These are phyloP conservation scores for Gentiana macrophylla DNA, from an alignment of 257 asterid species.

Conservation along the genomic window DNA sequence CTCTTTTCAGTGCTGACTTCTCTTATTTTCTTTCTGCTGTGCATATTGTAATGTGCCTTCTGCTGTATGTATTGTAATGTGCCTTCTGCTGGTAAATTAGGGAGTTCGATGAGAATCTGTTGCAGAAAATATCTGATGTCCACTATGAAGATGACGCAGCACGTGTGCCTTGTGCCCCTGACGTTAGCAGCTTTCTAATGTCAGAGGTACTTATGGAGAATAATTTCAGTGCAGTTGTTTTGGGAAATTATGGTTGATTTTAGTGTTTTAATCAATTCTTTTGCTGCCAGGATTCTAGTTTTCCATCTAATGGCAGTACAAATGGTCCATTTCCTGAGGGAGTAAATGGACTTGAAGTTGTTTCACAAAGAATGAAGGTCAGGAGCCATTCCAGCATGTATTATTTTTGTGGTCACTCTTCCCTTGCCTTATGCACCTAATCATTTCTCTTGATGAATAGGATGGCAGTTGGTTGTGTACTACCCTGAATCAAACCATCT, in stretches of 20 bases:
- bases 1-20: slow-evolving; percentile 3
- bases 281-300: slow-evolving; percentile 56
- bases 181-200: slow-evolving; percentile 87
- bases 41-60: not conserved
- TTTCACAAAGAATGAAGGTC: slow-evolving; percentile 62
- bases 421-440: not conserved
- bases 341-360: slow-evolving; percentile 72
- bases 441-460: too few species aligned
- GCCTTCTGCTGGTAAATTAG: slow-evolving; percentile 27
- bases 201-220: slow-evolving; percentile 52
- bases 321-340: slow-evolving; percentile 65
- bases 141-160: slow-evolving; percentile 79
- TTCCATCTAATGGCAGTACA: slow-evolving; percentile 52
- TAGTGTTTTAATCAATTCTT: slow-evolving; percentile 9
- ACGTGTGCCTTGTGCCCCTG: slow-evolving; percentile 76
- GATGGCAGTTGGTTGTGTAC: too few species aligned
- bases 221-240: not conserved
- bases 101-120: slow-evolving; percentile 74
- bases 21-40: slow-evolving; percentile 5
- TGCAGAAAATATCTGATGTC: slow-evolving; percentile 51
- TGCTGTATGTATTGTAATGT: not conserved
- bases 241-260: slow-evolving; percentile 7
- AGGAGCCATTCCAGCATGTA: slow-evolving; percentile 4
- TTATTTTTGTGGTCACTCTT: slow-evolving; percentile 7
- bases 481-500: too few species aligned